phyloP scores from a whole-genome alignment of 2,329 filamentous ascomycete genomes.

The Escovopsis sp. region DNA sequence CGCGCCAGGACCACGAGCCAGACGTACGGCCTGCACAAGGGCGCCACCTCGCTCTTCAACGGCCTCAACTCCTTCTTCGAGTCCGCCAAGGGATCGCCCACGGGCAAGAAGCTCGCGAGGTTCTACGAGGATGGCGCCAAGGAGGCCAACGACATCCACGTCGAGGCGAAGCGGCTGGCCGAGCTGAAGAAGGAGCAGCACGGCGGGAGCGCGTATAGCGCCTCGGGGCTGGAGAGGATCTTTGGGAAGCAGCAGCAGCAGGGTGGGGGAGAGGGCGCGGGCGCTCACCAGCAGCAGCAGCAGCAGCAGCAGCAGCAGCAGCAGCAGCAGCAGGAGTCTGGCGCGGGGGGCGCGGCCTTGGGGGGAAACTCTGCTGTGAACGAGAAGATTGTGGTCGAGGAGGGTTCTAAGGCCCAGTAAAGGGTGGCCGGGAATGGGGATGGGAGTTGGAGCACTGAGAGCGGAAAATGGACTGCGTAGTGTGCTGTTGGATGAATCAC shows the following conservation, averaged over 20 bases:
- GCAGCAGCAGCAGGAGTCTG: conserved; percentile 1
- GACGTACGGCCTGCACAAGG: conserved; percentile 66
- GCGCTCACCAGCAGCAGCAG: conserved; percentile 1
- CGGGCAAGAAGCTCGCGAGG: conserved; percentile 69
- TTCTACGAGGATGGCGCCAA: conserved; percentile 79
- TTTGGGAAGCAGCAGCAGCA: conserved; percentile 34
- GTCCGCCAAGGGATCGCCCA: conserved; percentile 75
- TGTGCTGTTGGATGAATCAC: no score
- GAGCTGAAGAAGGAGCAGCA: conserved; percentile 63
- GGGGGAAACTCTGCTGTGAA: no score
- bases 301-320: conserved; percentile 7
- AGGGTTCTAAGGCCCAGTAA: no score
- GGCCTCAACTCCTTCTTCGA: conserved; percentile 84
- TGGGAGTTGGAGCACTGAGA: no score
- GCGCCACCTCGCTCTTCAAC: conserved; percentile 46
- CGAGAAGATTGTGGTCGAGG: conserved; percentile 1
- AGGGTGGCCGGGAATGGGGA: no score
- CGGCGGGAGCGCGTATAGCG: conserved; percentile 44
- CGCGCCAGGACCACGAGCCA: conserved; percentile 72
- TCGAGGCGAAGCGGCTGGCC: conserved; percentile 75
- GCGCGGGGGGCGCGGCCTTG: no score
- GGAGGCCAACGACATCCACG: conserved; percentile 88
- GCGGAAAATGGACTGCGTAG: no score
- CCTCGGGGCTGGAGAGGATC: conserved; percentile 39
- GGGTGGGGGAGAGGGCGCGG: conserved; percentile 1